Percentiles rank a stretch among this genome's conserved stretches.
These are phyloP conservation scores for Rhynchosporium graminicola DNA, from an alignment of 2,329 filamentous ascomycete species.

Conservation along the genomic window DNA sequence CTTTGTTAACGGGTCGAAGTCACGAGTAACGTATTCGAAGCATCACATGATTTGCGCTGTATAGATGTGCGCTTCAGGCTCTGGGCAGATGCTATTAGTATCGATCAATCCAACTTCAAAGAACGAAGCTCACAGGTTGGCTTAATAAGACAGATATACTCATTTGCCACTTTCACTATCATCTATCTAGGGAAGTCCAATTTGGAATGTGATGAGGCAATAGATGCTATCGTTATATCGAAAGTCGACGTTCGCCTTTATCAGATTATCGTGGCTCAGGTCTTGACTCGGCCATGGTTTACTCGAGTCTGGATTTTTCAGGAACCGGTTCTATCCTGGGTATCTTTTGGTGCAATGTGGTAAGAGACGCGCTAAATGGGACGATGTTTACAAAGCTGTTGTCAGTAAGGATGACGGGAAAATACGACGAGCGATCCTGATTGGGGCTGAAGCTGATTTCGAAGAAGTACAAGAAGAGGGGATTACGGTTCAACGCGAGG, in stretches of 20 bases:
- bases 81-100: background rate
- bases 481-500: too few relatives aligned
- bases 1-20: background rate
- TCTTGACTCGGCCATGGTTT: background rate
- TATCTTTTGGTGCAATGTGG: background rate
- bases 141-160: background rate
- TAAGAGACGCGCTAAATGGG: background rate
- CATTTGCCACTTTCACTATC: background rate
- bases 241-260: background rate
- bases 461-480: too few relatives aligned
- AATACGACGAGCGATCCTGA: background rate
- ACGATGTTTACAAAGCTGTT: background rate
- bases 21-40: background rate
- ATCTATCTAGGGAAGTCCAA: background rate
- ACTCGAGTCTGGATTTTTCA: background rate
- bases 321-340: background rate
- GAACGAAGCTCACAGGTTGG: background rate
- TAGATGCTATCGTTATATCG: background rate
- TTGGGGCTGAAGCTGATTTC: too few relatives aligned
- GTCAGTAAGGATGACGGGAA: background rate
- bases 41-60: background rate
- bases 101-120: background rate
- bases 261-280: background rate
- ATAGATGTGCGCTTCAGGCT: background rate
- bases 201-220: background rate